phyloP scores from a whole-genome alignment of 768 basidiomycete species.

The Tulasnella calospora region DNA sequence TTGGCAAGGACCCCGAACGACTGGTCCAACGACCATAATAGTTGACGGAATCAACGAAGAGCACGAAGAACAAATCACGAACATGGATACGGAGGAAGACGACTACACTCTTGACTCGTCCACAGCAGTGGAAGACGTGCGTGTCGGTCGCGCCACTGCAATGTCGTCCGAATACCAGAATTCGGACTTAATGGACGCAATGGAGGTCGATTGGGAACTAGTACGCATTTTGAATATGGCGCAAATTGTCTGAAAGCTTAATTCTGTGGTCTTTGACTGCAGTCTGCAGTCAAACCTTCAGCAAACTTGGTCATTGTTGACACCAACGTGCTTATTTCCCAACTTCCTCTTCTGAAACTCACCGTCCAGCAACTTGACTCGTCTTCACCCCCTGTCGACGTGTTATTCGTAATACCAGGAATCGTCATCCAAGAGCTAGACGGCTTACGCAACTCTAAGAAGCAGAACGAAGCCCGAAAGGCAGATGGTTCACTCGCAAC shows the following conservation, averaged over 20 bases:
- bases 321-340: constrained; percentile 71
- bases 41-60: constrained; percentile 25
- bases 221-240: neutral
- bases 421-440: constrained; percentile 76
- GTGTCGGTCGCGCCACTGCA: neutral
- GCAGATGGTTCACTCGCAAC: constrained; percentile 26
- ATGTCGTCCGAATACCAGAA: neutral
- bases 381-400: constrained; percentile 37
- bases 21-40: constrained; percentile 14
- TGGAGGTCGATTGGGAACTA: constrained; percentile 15
- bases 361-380: constrained; percentile 51
- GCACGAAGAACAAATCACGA: neutral
- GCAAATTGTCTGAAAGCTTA: neutral
- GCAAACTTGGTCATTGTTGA: constrained; percentile 39
- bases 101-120: constrained; percentile 4
- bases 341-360: constrained; percentile 57
- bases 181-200: constrained; percentile 18
- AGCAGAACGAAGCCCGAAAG: constrained; percentile 39
- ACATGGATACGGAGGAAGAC: constrained; percentile 20
- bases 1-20: neutral
- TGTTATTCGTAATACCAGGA: constrained; percentile 64
- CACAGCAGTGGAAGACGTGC: constrained; percentile 1
- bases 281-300: neutral
- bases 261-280: neutral
- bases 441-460: constrained; percentile 32